A percentile compares a stretch with the other conserved stretches of the same genome.
phyloP scores from a whole-genome alignment of 352 stramenopile genomes.

The Phytophthora quininea region DNA sequence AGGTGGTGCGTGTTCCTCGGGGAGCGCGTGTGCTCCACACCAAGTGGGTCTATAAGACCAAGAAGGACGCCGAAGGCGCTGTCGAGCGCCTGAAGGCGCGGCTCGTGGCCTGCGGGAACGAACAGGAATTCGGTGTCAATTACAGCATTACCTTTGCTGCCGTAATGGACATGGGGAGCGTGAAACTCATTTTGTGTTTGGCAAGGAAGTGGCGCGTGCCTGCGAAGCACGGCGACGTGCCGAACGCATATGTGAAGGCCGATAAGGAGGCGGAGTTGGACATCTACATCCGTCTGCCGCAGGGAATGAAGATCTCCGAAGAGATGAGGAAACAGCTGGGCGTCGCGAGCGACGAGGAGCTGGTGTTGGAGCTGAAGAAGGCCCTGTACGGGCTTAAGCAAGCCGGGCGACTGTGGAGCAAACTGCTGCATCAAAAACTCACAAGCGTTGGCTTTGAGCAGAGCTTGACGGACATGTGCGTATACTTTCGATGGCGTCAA shows the following conservation, averaged over 20 bases:
- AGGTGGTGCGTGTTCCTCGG: neutral
- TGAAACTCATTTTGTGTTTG: constrained; percentile 24
- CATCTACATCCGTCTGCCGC: constrained; percentile 27
- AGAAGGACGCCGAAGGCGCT: constrained; percentile 7
- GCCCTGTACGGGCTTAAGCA: constrained; percentile 40
- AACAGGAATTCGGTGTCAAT: constrained; percentile 20
- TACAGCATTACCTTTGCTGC: constrained; percentile 28
- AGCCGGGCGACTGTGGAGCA: constrained; percentile 35
- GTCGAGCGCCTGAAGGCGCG: constrained; percentile 25
- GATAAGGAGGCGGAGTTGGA: constrained; percentile 15
- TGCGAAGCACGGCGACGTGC: constrained; percentile 27
- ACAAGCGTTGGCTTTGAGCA: constrained; percentile 16
- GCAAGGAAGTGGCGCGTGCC: constrained; percentile 9
- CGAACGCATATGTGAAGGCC: constrained; percentile 38
- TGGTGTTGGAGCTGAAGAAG: constrained; percentile 22
- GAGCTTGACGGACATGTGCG: constrained; percentile 28
- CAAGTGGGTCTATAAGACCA: constrained; percentile 39
- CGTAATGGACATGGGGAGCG: constrained; percentile 31
- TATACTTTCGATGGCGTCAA: constrained; percentile 19
- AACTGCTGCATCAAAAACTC: constrained; percentile 23
- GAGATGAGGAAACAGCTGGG: constrained; percentile 8
- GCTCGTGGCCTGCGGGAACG: constrained; percentile 25
- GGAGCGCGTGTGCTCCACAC: constrained; percentile 7
- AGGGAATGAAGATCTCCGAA: constrained; percentile 21
- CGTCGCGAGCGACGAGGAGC: constrained; percentile 6